Evolutionary conservation across 1,284 basidiomycete species (phyloP), one percentile per base, ranked within the genome.

Genomic region (Ceratobasidium sp.): DNA sequence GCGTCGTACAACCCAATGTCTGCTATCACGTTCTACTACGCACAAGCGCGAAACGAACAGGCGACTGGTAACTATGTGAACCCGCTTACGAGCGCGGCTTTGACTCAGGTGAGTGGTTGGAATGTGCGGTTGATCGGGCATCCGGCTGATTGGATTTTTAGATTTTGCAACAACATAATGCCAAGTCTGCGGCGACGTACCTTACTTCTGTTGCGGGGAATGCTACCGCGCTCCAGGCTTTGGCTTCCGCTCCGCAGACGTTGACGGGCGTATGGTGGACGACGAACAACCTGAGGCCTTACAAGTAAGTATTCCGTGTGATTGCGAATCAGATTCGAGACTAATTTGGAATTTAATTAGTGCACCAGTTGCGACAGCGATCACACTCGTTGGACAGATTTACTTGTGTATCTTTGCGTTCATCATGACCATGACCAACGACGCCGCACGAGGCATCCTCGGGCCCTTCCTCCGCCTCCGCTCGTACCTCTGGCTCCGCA

Each of bases 311-410:
- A 21, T n/a, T 26, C 13, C 2, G 35, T 13, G n/a, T 59, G 2
- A 52, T n/a, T 46, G 16, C 21, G 18, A n/a, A 28, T 26, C 16
- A 57, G 23, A 49, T 23, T 55, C 6, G 16, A 46, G 23, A 14
- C 23, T 54, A n/a, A 52, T 59, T 16, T n/a, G 26, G 14, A 47
- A 28, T 38, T 38, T 38, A 38, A 11, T 6, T 63, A 73, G 73
- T 49, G 79, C 82, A 43, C 82, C 84, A 5, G 84, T 85, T 16
- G 82, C 84, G 0, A 79, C 80, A 9, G 85, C 85, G 0, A 80
- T 85, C 54, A 82, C 84, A 2, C 82, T 85, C 28, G 83, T 85
- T 41, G 84, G 81, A n/a, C 74, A 80, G n/a, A 81, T 85, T 72
- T 86, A 85, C 80, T 79, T 84, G 75, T 78, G 82, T 75, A 84